phyloP scores from a whole-genome alignment of 192 early-diverging fungal genomes.

The Oehlia diaphana region DNA sequence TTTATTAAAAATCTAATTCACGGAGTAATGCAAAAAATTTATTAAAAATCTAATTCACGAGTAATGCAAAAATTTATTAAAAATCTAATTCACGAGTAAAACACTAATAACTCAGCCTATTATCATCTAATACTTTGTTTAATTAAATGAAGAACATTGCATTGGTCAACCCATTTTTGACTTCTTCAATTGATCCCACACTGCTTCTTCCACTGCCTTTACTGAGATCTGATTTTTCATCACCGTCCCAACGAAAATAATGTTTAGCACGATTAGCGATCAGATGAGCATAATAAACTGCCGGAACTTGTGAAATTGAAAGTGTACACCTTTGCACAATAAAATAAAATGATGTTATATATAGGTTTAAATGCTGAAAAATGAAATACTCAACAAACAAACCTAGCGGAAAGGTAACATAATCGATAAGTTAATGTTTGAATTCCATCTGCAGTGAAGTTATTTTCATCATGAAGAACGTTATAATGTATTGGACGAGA shows the following conservation, averaged over 20 bases:
- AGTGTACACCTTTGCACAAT: slow-evolving; percentile 64
- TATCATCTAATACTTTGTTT: no score
- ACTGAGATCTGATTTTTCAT: background rate
- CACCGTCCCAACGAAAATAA: background rate
- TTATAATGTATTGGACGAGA: slow-evolving; percentile 91
- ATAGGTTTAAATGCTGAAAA: background rate
- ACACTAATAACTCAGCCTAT: no score
- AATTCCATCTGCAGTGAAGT: slow-evolving; percentile 36
- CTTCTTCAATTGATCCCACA: background rate
- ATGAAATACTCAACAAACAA: background rate
- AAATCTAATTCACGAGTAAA: no score
- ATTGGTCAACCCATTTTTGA: background rate
- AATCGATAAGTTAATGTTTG: slow-evolving; percentile 8
- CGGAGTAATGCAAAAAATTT: no score
- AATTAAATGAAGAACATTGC: slow-evolving; percentile 7
- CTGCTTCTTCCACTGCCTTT: background rate
- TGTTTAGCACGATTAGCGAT: slow-evolving; percentile 40
- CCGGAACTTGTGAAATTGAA: slow-evolving; percentile 66
- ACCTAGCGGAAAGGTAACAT: slow-evolving; percentile 55
- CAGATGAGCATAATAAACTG: slow-evolving; percentile 46
- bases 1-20: no score
- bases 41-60: no score
- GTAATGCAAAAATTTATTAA: no score
- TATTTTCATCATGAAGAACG: slow-evolving; percentile 86
- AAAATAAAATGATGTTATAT: background rate